Percentiles rank a stretch among this genome's conserved stretches.
Evolutionary conservation across 2,329 filamentous ascomycete species (phyloP).

Genomic region (Biscogniauxia mediterranea): DNA sequence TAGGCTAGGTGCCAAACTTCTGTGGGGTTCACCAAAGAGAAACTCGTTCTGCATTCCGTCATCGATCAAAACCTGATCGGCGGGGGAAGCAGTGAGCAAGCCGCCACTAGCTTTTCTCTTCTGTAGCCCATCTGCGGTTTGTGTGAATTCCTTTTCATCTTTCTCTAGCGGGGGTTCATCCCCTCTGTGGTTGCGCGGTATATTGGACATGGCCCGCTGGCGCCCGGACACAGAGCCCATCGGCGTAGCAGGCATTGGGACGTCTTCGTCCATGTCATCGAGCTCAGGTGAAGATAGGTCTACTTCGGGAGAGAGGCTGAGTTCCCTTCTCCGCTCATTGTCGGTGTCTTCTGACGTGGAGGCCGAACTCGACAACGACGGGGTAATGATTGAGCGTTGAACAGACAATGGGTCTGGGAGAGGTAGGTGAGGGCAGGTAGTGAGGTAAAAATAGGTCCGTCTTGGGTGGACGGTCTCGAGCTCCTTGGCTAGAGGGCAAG

Average conservation of each 20-base stretch:
- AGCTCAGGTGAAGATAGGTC: slow-evolving; percentile 86
- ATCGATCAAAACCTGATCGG: slow-evolving; percentile 39
- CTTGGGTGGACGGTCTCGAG: slow-evolving; percentile 89
- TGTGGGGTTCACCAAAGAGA: slow-evolving; percentile 49
- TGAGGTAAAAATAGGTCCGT: slow-evolving; percentile 95
- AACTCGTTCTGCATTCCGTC: slow-evolving; percentile 48
- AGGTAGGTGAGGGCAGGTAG: slow-evolving; percentile 79
- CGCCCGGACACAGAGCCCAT: slow-evolving; percentile 51
- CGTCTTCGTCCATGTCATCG: slow-evolving; percentile 67
- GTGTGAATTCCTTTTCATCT: slow-evolving; percentile 95
- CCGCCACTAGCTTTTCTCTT: slow-evolving; percentile 58
- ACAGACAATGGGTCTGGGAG: slow-evolving; percentile 62
- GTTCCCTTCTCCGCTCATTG: slow-evolving; percentile 61
- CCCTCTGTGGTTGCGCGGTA: slow-evolving; percentile 64
- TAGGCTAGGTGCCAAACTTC: slow-evolving; percentile 32
- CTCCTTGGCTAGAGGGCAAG: slow-evolving; percentile 90
- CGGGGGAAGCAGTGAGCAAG: slow-evolving; percentile 35
- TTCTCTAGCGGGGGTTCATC: slow-evolving; percentile 86
- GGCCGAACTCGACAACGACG: slow-evolving; percentile 71
- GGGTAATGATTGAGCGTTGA: slow-evolving; percentile 69
- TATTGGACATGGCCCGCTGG: slow-evolving; percentile 36
- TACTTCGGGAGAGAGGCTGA: slow-evolving; percentile 90
- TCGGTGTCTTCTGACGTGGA: slow-evolving; percentile 73
- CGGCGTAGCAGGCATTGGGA: slow-evolving; percentile 58
- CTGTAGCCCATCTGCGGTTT: slow-evolving; percentile 84